Base-by-base conservation (phyloP, 2,329 filamentous ascomycete species). In the Trichoderma atroviride region DNA sequence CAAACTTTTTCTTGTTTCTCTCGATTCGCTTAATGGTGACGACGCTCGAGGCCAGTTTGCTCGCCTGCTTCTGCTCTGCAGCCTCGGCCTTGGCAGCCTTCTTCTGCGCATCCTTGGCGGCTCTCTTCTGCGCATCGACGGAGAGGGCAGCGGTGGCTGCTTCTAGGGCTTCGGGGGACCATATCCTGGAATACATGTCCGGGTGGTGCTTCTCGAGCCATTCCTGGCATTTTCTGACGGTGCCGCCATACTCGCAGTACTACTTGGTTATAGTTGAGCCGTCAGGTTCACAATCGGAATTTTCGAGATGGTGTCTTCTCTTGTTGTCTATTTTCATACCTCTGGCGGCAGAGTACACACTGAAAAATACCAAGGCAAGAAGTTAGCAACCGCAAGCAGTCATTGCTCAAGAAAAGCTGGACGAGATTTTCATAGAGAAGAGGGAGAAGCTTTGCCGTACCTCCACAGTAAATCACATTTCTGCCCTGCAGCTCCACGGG, bases 211-310 rank as follows among this genome's bases (percentile, higher is more conserved):
- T 88, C 76, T 93, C 84, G 24, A 99, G 89, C 96, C 96, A 99
- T 80, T 98, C 94, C 81, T 95, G 92, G 83, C 96, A 99, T 83
- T 97, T 99, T 83, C 94, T 97, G 29, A 92, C 91, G 50, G 94
- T 98, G 73, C 94, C 95, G 78, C 96, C 96, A 81, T 97, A 98
- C 83, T 99, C 96, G 85, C 96, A 99, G 84, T 97, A 99, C 96
- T 98, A 83, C 74, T 81, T 76, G 71, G 71, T 65, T 67, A 70
- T 75, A 63, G 73, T 73, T 77, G 70, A 75, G 74, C 71, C 16
- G 6, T 72, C 50, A 33, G 22, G 35, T 47, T 47, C 53, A 27
- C 31, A 52, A 52, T 27, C 13, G 37, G 62, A 24, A 14, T 35
- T 56, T 69, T n/a, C 52, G 19, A 55, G 27, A 10, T 50, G 40